Evolutionary conservation across 306 rosid genomes (phyloP).

Genomic region (Lagenaria siceraria): DNA sequence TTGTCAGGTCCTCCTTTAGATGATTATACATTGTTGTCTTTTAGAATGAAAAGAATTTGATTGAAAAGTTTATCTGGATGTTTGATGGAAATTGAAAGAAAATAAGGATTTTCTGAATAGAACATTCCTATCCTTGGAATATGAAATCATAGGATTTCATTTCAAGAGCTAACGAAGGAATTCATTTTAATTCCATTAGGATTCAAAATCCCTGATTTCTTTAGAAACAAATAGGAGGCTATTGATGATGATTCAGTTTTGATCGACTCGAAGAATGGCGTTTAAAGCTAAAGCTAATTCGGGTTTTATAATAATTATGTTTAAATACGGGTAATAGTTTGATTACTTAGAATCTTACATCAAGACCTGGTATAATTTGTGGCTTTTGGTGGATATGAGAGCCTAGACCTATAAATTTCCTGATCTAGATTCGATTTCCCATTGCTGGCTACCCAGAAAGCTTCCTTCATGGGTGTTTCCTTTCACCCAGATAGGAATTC

Average conservation of each 20-base stretch:
- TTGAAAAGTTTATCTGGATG: background rate
- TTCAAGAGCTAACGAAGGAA: too few species aligned
- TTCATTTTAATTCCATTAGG: background rate
- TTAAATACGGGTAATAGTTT: background rate
- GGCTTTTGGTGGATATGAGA: background rate
- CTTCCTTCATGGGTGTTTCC: too few species aligned
- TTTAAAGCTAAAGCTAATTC: background rate
- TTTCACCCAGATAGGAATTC: background rate
- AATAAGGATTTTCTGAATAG: too few species aligned
- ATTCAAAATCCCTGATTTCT: background rate
- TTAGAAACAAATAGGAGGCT: background rate
- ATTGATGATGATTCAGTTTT: background rate
- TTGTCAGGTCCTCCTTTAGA: conserved; percentile 6
- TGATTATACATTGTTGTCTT: background rate
- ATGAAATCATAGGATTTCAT: background rate
- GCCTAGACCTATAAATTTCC: background rate
- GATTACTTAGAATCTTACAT: background rate
- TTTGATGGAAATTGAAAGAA: background rate
- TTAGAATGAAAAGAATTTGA: background rate
- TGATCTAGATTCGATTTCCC: background rate
- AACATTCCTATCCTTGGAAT: too few species aligned
- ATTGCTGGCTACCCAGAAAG: background rate
- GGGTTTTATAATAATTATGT: background rate
- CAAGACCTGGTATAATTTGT: background rate
- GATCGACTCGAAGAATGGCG: background rate